These are phyloP conservation scores for Fraxinus pennsylvanica DNA, from an alignment of 257 asterid genomes.

Conservation along the genomic window DNA sequence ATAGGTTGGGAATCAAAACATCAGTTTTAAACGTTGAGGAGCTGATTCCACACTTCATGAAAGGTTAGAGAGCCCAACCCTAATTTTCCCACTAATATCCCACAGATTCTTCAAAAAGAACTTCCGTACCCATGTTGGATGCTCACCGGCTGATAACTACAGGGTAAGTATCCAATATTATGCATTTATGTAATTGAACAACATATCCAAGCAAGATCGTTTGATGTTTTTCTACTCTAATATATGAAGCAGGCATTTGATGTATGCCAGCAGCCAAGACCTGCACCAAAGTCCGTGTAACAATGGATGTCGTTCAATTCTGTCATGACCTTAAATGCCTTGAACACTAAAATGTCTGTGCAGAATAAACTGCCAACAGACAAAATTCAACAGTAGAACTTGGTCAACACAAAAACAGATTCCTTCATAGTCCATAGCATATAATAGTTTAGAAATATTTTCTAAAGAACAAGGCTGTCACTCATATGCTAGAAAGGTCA, in stretches of 20 bases:
- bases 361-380: constrained; percentile 3
- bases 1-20: too few relatives aligned
- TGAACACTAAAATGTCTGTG: constrained; percentile 13
- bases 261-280: constrained; percentile 9
- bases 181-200: neutral
- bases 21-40: too few relatives aligned
- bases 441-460: neutral
- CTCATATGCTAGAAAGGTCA: neutral
- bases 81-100: neutral
- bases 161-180: neutral
- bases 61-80: too few relatives aligned
- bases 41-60: too few relatives aligned
- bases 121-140: neutral
- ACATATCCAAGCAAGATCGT: constrained; percentile 1
- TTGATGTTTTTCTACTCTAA: constrained; percentile 7
- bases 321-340: constrained; percentile 9
- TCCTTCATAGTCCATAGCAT: neutral
- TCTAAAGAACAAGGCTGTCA: neutral
- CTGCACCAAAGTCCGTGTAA: constrained; percentile 10
- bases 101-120: neutral
- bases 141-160: neutral
- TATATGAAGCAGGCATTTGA: neutral
- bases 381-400: neutral
- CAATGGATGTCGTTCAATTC: neutral
- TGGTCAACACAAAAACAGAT: neutral